Evolutionary conservation across 345 rosid genomes (phyloP).

Genomic region (Limnanthes douglasii): DNA sequence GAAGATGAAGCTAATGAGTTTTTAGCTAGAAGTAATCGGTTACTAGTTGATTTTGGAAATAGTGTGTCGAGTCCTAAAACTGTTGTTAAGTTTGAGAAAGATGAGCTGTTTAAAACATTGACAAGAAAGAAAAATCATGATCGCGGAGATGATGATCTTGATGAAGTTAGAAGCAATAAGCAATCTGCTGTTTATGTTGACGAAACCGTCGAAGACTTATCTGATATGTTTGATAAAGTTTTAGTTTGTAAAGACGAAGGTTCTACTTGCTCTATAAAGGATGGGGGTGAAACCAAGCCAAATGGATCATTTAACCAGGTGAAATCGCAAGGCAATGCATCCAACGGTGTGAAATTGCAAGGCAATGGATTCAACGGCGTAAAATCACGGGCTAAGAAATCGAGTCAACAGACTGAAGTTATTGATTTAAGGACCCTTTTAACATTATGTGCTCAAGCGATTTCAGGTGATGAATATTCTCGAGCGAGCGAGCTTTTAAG

Average conservation of each 20-base stretch:
- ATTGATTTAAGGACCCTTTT: constrained; percentile 65
- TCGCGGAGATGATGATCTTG: constrained; percentile 28
- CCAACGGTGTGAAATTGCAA: constrained; percentile 7
- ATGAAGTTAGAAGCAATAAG: constrained; percentile 41
- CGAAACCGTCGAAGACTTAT: constrained; percentile 30
- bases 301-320: too few relatives aligned
- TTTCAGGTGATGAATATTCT: constrained; percentile 42
- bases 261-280: constrained; percentile 5
- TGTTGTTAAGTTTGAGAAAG: constrained; percentile 17
- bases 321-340: constrained; percentile 8
- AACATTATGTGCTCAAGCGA: constrained; percentile 70
- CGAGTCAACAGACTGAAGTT: constrained; percentile 21
- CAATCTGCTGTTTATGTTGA: constrained; percentile 29
- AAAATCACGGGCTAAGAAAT: constrained; percentile 27
- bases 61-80: constrained; percentile 4
- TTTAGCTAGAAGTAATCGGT: constrained; percentile 33
- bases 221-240: constrained; percentile 61
- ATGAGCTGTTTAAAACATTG: constrained; percentile 16
- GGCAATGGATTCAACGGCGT: constrained; percentile 18
- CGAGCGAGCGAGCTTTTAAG: constrained; percentile 51
- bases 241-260: constrained; percentile 11
- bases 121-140: constrained; percentile 41
- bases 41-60: constrained; percentile 27
- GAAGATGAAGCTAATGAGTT: constrained; percentile 70
- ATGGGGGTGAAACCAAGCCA: not conserved